Percentiles rank a stretch among this genome's conserved stretches.
phyloP scores from a whole-genome alignment of 2,329 filamentous ascomycete species.

The Macrophomina phaseolina region DNA sequence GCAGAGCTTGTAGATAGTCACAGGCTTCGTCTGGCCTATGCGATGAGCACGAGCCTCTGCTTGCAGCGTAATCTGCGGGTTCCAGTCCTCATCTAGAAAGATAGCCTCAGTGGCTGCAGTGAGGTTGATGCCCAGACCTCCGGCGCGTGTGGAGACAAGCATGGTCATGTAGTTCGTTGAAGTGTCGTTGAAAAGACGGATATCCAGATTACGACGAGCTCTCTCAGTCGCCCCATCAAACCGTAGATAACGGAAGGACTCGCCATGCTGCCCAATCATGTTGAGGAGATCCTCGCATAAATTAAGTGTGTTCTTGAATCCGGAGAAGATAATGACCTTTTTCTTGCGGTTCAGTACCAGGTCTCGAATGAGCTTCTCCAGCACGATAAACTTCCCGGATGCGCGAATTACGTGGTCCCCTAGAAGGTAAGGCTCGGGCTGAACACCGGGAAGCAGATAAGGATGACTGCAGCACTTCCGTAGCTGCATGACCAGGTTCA shows the following conservation, averaged over 20 bases:
- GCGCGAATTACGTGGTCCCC: conserved; percentile 56
- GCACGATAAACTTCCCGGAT: conserved; percentile 62
- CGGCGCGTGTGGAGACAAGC: conserved; percentile 61
- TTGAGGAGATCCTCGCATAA: conserved; percentile 58
- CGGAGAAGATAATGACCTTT: conserved; percentile 64
- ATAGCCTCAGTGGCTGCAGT: conserved; percentile 61
- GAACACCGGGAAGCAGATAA: conserved; percentile 55
- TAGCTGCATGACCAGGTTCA: conserved; percentile 63
- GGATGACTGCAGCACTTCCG: conserved; percentile 63
- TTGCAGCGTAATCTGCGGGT: conserved; percentile 60
- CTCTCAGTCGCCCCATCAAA: conserved; percentile 58
- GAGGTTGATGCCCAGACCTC: conserved; percentile 62
- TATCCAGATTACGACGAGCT: conserved; percentile 58
- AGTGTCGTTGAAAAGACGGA: conserved; percentile 59
- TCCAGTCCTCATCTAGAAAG: conserved; percentile 63
- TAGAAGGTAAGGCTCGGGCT: conserved; percentile 53
- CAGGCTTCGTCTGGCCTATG: conserved; percentile 60
- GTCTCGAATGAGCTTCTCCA: conserved; percentile 58
- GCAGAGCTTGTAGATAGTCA: conserved; percentile 62
- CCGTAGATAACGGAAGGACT: conserved; percentile 53
- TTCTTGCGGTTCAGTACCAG: conserved; percentile 57
- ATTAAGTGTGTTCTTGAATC: conserved; percentile 59
- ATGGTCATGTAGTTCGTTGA: conserved; percentile 58
- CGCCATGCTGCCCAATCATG: conserved; percentile 49
- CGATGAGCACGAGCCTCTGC: conserved; percentile 62